Percentiles rank a stretch among this genome's conserved stretches.
Conservation (phyloP, 148 eudicot genomes). For the Silene conica region DNA sequence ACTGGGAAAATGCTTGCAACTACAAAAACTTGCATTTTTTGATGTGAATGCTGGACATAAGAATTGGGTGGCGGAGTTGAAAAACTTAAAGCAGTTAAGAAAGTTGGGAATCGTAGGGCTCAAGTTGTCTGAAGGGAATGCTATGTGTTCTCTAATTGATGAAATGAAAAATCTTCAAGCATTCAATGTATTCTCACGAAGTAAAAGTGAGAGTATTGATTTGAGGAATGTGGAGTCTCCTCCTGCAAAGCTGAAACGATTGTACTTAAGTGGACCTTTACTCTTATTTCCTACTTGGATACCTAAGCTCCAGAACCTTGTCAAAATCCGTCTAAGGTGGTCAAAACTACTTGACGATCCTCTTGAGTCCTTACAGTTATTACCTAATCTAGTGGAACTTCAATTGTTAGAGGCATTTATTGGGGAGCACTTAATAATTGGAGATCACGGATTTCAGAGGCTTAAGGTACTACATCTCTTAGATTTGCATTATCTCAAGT, state of each 20-base stretch:
- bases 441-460: neutral
- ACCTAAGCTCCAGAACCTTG: neutral
- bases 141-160: conserved; percentile 7
- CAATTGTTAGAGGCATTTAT: conserved; percentile 2
- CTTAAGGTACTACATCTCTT: conserved; percentile 6
- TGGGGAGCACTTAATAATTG: too few relatives aligned
- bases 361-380: neutral
- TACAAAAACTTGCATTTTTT: conserved; percentile 18
- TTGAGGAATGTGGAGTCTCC: neutral
- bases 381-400: conserved; percentile 20
- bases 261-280: conserved; percentile 18
- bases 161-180: conserved; percentile 12
- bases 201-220: neutral
- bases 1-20: neutral
- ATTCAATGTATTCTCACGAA: neutral
- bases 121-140: neutral
- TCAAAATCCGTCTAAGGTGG: conserved; percentile 22
- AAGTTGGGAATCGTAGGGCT: conserved; percentile 14
- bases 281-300: conserved; percentile 5
- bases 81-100: conserved; percentile 2
- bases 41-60: neutral
- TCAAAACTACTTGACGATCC: neutral
- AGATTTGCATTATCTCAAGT: conserved; percentile 11
- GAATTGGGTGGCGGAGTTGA: neutral
- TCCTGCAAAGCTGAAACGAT: conserved; percentile 5